Base-by-base conservation (phyloP, 805 yeast species). In the Brettanomyces anomalus region DNA sequence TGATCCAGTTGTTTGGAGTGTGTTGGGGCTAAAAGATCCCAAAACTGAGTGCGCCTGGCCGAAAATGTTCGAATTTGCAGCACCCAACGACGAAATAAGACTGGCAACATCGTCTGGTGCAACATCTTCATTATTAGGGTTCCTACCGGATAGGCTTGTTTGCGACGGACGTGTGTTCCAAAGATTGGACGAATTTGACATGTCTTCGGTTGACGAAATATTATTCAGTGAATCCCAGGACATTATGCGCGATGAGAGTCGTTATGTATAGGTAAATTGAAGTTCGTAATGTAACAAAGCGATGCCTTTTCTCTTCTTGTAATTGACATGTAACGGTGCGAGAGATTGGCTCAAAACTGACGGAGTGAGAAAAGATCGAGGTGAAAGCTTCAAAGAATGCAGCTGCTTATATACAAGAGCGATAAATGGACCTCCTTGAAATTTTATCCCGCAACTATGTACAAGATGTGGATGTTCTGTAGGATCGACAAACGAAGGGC, bases 81-180 rank as follows among this genome's bases (percentile, higher is more conserved):
- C 57, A 41, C 55, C 52, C 39, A 61, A 44, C 18, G 62, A 50
- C 1, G 66, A 61, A 38, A 62, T 61, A 33, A 61, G 56, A 39
- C 62, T 57, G 31, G 58, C 60, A 37, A 60, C 64, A 28, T 61
- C 65, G 20, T 58, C 50, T 3, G 36, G 42, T 26, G 3, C n/a
- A n/a, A n/a, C 21, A 15, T 42, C 45, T 32, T 41, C 28, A 24
- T 24, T 24, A 7, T 7, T 24, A 11, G 28, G 28, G 10, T 24
- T 24, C 10, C 28, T 24, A 11, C 10, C 10, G 10, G 28, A 24
- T 24, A 24, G 28, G 28, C 28, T 24, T 24, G 28, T 24, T 11
- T 24, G 28, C 28, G 28, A 24, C 3, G 62, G 51, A 19, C 44
- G 43, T 5, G 51, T 47, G 28, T 56, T 62, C 63, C 64, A 58